These are phyloP conservation scores for Pseudogymnoascus destructans DNA, from an alignment of 2,329 filamentous ascomycete genomes.

Conservation along the genomic window DNA sequence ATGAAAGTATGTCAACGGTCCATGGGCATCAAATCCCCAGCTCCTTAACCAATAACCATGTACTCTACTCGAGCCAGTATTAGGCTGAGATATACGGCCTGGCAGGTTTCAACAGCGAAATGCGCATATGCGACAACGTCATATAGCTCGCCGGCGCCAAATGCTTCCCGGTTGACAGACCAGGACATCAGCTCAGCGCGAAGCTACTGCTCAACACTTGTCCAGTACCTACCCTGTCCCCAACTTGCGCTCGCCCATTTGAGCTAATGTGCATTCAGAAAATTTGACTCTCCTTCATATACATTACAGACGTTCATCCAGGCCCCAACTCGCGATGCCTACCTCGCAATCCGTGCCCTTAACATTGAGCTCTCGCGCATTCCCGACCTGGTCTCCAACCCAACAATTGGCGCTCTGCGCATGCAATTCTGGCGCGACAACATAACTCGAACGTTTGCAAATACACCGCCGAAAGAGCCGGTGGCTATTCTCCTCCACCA, in stretches of 20 bases:
- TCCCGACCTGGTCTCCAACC: slow-evolving; percentile 77
- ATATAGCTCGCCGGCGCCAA: slow-evolving; percentile 23
- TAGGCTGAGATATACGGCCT: slow-evolving; percentile 17
- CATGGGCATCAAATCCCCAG: not conserved
- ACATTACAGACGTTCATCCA: slow-evolving; percentile 79
- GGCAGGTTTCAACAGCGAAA: slow-evolving; percentile 10
- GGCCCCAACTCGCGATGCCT: slow-evolving; percentile 59
- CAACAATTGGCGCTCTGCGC: slow-evolving; percentile 76
- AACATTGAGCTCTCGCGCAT: slow-evolving; percentile 87
- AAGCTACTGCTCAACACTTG: slow-evolving; percentile 25
- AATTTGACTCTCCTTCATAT: slow-evolving; percentile 80
- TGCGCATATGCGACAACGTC: slow-evolving; percentile 23
- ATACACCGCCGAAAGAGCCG: slow-evolving; percentile 74
- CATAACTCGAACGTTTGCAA: slow-evolving; percentile 62
- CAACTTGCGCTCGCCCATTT: not conserved
- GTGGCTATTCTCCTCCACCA: slow-evolving; percentile 73
- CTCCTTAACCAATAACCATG: slow-evolving; percentile 15
- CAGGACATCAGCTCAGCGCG: slow-evolving; percentile 25
- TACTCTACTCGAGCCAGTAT: slow-evolving; percentile 18
- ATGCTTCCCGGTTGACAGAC: slow-evolving; percentile 23
- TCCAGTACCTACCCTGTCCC: slow-evolving; percentile 20
- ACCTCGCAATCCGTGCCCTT: slow-evolving; percentile 80
- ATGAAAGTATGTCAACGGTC: not conserved
- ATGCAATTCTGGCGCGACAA: slow-evolving; percentile 93
- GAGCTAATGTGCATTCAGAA: slow-evolving; percentile 36